Percentiles rank a stretch among this genome's conserved stretches.
Conservation (phyloP, 495 filamentous ascomycete genomes). For the Aspergillus nidulans region DNA sequence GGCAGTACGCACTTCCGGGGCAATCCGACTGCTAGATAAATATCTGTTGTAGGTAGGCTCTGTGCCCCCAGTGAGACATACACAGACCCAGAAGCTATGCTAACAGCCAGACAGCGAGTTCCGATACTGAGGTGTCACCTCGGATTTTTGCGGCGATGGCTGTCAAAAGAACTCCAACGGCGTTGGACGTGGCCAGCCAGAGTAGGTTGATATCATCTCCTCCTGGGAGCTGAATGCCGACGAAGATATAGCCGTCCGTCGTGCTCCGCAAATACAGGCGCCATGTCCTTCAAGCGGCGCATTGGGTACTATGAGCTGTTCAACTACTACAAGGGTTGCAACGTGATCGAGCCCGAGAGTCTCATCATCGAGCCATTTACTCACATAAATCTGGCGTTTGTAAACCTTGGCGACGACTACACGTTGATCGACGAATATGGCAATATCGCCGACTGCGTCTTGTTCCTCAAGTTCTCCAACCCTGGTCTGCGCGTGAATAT, state of each 20-base stretch:
- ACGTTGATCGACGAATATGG: neutral
- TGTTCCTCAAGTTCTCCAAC: slow-evolving; percentile 1
- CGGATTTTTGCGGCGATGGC: slow-evolving; percentile 14
- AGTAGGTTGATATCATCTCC: too few species aligned
- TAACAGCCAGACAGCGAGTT: too few species aligned
- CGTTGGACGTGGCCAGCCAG: slow-evolving; percentile 2
- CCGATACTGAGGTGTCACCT: slow-evolving; percentile 5
- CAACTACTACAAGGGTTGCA: neutral
- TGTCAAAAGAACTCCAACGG: slow-evolving; percentile 20
- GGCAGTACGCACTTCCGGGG: slow-evolving; percentile 15
- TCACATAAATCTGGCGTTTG: slow-evolving; percentile 6
- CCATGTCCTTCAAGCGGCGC: neutral
- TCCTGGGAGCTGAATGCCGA: too few species aligned
- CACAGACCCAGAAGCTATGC: too few species aligned
- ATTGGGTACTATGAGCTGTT: slow-evolving; percentile 4
- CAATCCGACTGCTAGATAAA: slow-evolving; percentile 23
- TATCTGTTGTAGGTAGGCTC: slow-evolving; percentile 24
- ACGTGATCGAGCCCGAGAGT: neutral
- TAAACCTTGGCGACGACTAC: slow-evolving; percentile 3
- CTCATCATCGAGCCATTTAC: slow-evolving; percentile 1
- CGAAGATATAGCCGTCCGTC: too few species aligned
- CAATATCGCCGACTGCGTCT: neutral
- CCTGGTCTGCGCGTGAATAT: neutral
- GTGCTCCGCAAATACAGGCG: slow-evolving; percentile 1
- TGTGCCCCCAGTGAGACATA: too few species aligned